These are phyloP conservation scores for Viridothelium virens DNA, from an alignment of 495 filamentous ascomycete genomes.

Conservation along the genomic window DNA sequence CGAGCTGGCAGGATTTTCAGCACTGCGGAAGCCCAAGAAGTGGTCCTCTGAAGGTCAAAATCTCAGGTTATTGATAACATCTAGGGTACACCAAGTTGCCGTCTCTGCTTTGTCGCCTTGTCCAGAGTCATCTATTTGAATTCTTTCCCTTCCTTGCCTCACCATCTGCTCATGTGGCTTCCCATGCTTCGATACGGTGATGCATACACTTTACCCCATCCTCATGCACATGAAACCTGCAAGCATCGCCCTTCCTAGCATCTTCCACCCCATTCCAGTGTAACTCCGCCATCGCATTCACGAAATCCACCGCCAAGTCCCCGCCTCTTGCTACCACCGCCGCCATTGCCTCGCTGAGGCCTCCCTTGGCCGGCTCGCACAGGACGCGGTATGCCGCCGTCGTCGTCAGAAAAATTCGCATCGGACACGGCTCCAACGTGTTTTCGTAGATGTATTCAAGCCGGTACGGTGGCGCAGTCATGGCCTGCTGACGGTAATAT, in stretches of 20 bases:
- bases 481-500: conserved; percentile 26
- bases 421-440: conserved; percentile 16
- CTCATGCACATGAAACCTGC: conserved; percentile 25
- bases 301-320: conserved; percentile 26
- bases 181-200: neutral
- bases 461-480: conserved; percentile 30
- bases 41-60: neutral
- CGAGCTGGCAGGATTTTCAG: neutral
- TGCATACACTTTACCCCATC: conserved; percentile 18
- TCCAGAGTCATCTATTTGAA: neutral
- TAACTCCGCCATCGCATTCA: conserved; percentile 18
- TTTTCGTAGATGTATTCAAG: conserved; percentile 30
- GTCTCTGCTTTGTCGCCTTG: neutral
- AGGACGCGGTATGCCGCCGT: conserved; percentile 27
- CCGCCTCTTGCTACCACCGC: conserved; percentile 19
- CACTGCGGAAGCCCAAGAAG: neutral
- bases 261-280: conserved; percentile 23
- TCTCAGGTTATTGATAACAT: neutral
- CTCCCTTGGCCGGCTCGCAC: conserved; percentile 13
- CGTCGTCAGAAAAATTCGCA: conserved; percentile 26
- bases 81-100: neutral
- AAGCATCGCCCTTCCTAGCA: conserved; percentile 21
- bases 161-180: conserved; percentile 7
- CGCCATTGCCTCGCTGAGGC: conserved; percentile 20
- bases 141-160: neutral